Percentiles rank a stretch among this genome's conserved stretches.
These are phyloP conservation scores for Russula griseocarnosa DNA, from an alignment of 768 basidiomycete genomes.

Conservation along the genomic window DNA sequence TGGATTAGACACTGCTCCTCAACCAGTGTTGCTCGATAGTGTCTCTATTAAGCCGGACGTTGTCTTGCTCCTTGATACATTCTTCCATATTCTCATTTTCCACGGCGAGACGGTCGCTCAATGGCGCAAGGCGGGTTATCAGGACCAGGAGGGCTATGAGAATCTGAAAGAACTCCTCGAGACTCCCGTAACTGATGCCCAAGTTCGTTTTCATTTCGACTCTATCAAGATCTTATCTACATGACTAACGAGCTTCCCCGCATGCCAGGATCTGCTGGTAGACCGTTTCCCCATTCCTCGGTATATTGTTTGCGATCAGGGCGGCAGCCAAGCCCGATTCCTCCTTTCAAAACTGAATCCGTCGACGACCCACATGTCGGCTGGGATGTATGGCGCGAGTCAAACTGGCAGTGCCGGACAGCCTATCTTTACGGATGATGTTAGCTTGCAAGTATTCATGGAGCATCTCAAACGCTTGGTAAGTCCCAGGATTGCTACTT, in stretches of 20 bases:
- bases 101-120: slow-evolving; percentile 96
- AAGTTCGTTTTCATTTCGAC: slow-evolving; percentile 43
- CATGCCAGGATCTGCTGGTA: slow-evolving; percentile 75
- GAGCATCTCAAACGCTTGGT: slow-evolving; percentile 93
- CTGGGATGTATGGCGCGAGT: slow-evolving; percentile 81
- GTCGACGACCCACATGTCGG: slow-evolving; percentile 95
- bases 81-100: slow-evolving; percentile 99
- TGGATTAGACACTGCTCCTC: slow-evolving; percentile 84
- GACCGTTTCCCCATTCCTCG: slow-evolving; percentile 97
- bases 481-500: slow-evolving; percentile 31
- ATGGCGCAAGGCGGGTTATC: slow-evolving; percentile 98
- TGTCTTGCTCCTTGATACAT: slow-evolving; percentile 94
- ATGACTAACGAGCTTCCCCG: slow-evolving; percentile 7
- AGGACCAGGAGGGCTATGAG: slow-evolving; percentile 98
- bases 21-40: slow-evolving; percentile 94
- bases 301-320: slow-evolving; percentile 97
- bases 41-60: slow-evolving; percentile 97
- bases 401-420: slow-evolving; percentile 68
- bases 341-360: slow-evolving; percentile 94
- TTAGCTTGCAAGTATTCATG: slow-evolving; percentile 97
- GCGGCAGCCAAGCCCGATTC: slow-evolving; percentile 98
- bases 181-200: slow-evolving; percentile 82
- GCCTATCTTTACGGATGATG: slow-evolving; percentile 98
- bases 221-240: neutral
- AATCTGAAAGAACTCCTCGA: slow-evolving; percentile 95